Conservation (phyloP, 2,329 filamentous ascomycete species). For the Aureobasidium pullulans region DNA sequence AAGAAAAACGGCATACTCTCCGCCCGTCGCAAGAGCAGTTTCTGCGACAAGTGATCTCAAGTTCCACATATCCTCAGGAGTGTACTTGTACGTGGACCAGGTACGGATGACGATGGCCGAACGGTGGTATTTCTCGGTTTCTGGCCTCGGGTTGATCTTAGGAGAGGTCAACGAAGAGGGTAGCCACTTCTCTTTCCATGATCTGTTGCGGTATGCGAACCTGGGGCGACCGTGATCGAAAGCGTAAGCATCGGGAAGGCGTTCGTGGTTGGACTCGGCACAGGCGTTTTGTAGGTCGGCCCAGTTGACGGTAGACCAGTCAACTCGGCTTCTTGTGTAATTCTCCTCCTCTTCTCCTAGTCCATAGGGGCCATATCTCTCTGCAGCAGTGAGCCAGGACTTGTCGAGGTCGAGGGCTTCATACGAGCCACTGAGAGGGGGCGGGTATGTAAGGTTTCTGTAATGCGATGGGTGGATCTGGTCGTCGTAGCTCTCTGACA, state of each 20-base stretch:
- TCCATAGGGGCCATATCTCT: conserved; percentile 47
- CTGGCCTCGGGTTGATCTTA: background rate
- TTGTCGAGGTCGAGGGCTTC: conserved; percentile 31
- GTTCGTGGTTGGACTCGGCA: conserved; percentile 53
- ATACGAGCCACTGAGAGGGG: conserved; percentile 16
- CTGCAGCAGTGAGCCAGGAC: conserved; percentile 55
- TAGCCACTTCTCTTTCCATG: conserved; percentile 7
- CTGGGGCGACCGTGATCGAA: conserved; percentile 30
- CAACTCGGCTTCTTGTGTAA: conserved; percentile 32
- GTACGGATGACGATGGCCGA: conserved; percentile 34
- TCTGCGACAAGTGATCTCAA: conserved; percentile 38
- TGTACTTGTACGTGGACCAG: conserved; percentile 37
- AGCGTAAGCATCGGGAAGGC: conserved; percentile 35
- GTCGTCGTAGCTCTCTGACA: conserved; percentile 10
- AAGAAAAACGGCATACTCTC: conserved; percentile 37
- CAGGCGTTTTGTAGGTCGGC: conserved; percentile 60
- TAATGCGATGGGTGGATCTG: background rate
- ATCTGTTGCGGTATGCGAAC: conserved; percentile 18
- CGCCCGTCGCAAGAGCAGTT: conserved; percentile 33
- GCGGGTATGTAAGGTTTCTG: background rate
- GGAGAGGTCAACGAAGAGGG: background rate
- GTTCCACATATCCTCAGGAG: conserved; percentile 35
- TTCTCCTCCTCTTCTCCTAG: conserved; percentile 42
- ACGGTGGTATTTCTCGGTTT: conserved; percentile 9
- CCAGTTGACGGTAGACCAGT: conserved; percentile 63